A percentile compares a stretch with the other conserved stretches of the same genome.
Conservation (phyloP, 257 asterid genomes). For the Solanum dulcamara region DNA sequence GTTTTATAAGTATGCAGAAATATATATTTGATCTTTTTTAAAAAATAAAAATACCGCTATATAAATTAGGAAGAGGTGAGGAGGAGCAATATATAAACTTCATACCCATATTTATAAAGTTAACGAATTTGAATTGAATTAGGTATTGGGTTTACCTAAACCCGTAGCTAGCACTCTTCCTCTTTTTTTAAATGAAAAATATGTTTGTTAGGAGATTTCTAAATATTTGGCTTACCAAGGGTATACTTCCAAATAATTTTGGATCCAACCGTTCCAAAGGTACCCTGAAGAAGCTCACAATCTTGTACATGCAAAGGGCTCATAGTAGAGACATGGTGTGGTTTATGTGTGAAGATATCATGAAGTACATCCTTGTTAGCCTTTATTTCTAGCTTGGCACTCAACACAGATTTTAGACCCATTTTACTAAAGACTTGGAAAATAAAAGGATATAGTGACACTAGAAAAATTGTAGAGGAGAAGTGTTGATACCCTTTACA, state of each 20-base stretch:
- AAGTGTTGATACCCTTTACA: not conserved
- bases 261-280: constrained; percentile 2
- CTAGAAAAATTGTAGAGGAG: not conserved
- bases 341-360: constrained; percentile 1
- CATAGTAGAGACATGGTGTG: not conserved
- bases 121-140: too few relatives aligned
- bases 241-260: not conserved
- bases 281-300: constrained; percentile 7
- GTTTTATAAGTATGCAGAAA: too few relatives aligned
- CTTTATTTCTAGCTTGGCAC: not conserved
- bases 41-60: not conserved
- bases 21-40: not conserved
- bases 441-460: not conserved
- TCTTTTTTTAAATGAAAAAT: not conserved
- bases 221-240: not conserved
- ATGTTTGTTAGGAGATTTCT: not conserved
- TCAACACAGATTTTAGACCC: not conserved
- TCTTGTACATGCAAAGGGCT: not conserved
- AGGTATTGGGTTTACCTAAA: too few relatives aligned
- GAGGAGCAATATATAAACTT: not conserved
- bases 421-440: not conserved
- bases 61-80: not conserved
- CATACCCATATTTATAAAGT: too few relatives aligned
- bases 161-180: too few relatives aligned
- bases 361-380: not conserved